These are phyloP conservation scores for Xylaria multiplex DNA, from an alignment of 2,329 filamentous ascomycete species.

Conservation along the genomic window DNA sequence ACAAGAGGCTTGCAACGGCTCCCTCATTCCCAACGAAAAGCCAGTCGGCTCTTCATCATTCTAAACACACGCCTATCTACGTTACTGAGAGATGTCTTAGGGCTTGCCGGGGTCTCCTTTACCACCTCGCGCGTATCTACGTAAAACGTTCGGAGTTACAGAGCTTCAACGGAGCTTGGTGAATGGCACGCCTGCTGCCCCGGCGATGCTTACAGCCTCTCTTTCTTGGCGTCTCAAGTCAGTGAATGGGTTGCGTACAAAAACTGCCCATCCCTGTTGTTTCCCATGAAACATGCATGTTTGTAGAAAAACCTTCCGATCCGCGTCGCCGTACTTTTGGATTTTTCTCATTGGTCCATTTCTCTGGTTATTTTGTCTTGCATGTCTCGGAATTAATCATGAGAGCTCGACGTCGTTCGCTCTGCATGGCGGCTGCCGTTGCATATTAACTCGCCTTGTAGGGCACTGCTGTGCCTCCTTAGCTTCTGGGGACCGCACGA, in stretches of 20 bases:
- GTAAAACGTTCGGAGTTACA: background rate
- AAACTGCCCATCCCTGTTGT: background rate
- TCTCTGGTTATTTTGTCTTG: background rate
- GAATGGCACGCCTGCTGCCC: background rate
- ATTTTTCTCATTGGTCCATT: background rate
- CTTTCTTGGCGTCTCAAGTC: conserved; percentile 4
- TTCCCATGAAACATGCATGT: background rate
- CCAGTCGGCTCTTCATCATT: background rate
- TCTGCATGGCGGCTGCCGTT: conserved; percentile 1
- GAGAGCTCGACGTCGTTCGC: background rate
- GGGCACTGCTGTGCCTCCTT: conserved; percentile 19
- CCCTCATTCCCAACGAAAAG: background rate
- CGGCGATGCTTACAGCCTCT: conserved; percentile 9
- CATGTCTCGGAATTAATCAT: conserved; percentile 8
- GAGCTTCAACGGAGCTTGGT: background rate
- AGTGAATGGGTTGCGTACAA: background rate
- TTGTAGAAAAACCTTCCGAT: background rate
- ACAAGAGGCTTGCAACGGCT: background rate
- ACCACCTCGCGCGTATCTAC: background rate
- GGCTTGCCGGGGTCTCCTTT: background rate
- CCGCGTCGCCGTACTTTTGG: conserved; percentile 8
- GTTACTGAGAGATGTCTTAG: background rate
- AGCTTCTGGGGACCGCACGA: background rate
- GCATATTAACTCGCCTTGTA: conserved; percentile 9
- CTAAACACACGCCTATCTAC: background rate